Percentiles rank a stretch among this genome's conserved stretches.
Conservation (phyloP, 306 rosid genomes). For the Ziziphus jujuba region DNA sequence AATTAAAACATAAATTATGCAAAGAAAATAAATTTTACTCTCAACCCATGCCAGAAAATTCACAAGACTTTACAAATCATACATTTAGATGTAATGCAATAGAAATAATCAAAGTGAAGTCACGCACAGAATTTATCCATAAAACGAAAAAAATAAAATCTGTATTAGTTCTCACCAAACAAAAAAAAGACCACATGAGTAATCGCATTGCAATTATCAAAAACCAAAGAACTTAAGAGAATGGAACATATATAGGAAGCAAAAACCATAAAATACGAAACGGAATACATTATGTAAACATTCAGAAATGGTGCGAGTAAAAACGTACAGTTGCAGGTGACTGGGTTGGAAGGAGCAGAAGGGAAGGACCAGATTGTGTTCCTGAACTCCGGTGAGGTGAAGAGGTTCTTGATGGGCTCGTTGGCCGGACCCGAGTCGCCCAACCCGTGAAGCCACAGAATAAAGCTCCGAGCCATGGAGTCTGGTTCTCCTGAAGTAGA, state of each 20-base stretch:
- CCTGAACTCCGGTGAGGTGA: conserved; percentile 70
- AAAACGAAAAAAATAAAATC: too few relatives aligned
- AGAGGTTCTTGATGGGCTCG: conserved; percentile 73
- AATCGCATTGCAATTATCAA: background rate
- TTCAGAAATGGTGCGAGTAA: background rate
- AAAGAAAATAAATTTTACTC: too few relatives aligned
- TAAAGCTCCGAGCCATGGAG: conserved; percentile 71
- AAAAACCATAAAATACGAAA: background rate
- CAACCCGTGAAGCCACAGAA: conserved; percentile 84
- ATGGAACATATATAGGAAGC: background rate
- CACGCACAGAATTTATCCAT: background rate
- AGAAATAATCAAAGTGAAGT: background rate
- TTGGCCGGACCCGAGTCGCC: conserved; percentile 96
- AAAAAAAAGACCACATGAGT: background rate
- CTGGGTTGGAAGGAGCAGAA: conserved; percentile 75
- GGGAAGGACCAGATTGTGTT: conserved; percentile 83
- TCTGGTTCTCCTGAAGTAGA: conserved; percentile 25
- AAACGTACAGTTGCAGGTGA: conserved; percentile 74
- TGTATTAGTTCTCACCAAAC: background rate
- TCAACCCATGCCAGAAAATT: too few relatives aligned
- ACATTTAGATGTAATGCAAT: background rate
- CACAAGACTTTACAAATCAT: too few relatives aligned
- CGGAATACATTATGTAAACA: background rate
- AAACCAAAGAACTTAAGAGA: background rate
- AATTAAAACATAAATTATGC: too few relatives aligned